phyloP scores from a whole-genome alignment of 1,284 basidiomycete genomes.

The Cystobasidiaceae sp. region DNA sequence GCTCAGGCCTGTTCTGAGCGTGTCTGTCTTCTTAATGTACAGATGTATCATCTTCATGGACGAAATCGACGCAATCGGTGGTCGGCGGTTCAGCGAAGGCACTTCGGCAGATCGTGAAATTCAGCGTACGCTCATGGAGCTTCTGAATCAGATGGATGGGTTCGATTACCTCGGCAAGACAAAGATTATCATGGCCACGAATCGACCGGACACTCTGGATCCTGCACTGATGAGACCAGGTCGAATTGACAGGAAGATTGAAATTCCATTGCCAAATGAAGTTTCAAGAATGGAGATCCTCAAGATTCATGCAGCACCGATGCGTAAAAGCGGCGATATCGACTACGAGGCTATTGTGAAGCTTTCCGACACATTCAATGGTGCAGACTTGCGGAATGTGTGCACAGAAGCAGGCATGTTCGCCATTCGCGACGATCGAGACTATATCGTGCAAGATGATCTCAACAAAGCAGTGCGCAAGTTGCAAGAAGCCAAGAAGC shows the following conservation, averaged over 20 bases:
- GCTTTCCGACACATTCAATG: constrained; percentile 89
- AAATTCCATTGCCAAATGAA: constrained; percentile 96
- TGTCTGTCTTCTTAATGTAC: neutral
- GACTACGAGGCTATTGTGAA: constrained; percentile 98
- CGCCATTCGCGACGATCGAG: constrained; percentile 74
- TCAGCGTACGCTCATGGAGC: constrained; percentile 97
- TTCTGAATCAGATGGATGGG: constrained; percentile 99
- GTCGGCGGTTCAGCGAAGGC: constrained; percentile 93
- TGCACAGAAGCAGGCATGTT: constrained; percentile 99
- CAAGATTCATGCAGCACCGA: constrained; percentile 91
- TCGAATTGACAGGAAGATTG: constrained; percentile 94
- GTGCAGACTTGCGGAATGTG: constrained; percentile 92
- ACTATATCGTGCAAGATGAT: constrained; percentile 89
- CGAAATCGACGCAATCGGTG: constrained; percentile 96
- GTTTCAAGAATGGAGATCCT: constrained; percentile 90
- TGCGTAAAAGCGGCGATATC: constrained; percentile 91
- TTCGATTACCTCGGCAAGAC: constrained; percentile 94
- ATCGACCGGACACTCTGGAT: constrained; percentile 93
- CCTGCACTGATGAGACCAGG: constrained; percentile 94
- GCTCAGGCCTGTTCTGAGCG: neutral
- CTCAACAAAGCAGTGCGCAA: constrained; percentile 97
- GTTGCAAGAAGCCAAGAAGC: constrained; percentile 86
- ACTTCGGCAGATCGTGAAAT: constrained; percentile 98
- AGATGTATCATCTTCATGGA: constrained; percentile 98
- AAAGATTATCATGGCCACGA: constrained; percentile 98